Evolutionary conservation across 2,329 filamentous ascomycete species (phyloP).

Genomic region (Trichoderma breve): DNA sequence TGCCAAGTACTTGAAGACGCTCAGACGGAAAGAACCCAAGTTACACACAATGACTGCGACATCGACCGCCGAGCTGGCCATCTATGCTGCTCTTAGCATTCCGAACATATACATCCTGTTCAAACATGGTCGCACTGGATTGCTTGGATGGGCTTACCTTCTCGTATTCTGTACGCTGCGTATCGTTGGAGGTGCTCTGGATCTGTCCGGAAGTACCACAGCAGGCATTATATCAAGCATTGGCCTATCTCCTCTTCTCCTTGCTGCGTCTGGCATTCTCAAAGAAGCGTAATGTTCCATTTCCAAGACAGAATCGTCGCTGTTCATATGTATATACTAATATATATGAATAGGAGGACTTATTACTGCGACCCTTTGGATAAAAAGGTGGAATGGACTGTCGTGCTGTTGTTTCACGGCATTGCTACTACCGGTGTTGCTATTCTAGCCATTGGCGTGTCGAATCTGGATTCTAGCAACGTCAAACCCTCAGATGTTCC

Average conservation of each 20-base stretch:
- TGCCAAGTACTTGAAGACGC: not conserved
- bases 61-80: slow-evolving; percentile 27
- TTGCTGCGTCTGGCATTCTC: not conserved
- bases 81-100: not conserved
- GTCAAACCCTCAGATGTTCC: not conserved
- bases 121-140: not conserved
- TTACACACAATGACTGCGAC: slow-evolving; percentile 22
- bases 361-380: not conserved
- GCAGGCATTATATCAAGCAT: not conserved
- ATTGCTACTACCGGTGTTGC: not conserved
- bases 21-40: not conserved
- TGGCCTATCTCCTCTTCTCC: not conserved
- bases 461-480: not conserved
- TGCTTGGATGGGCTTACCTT: not conserved
- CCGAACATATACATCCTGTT: not conserved
- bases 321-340: not conserved
- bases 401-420: not conserved
- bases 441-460: not conserved
- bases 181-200: not conserved
- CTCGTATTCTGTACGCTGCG: not conserved
- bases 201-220: not conserved
- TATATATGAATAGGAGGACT: not conserved
- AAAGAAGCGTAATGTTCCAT: not conserved
- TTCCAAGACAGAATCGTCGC: not conserved
- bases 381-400: not conserved